Base-by-base conservation (phyloP, 495 filamentous ascomycete species). In the Aspergillus saccharolyticus region DNA sequence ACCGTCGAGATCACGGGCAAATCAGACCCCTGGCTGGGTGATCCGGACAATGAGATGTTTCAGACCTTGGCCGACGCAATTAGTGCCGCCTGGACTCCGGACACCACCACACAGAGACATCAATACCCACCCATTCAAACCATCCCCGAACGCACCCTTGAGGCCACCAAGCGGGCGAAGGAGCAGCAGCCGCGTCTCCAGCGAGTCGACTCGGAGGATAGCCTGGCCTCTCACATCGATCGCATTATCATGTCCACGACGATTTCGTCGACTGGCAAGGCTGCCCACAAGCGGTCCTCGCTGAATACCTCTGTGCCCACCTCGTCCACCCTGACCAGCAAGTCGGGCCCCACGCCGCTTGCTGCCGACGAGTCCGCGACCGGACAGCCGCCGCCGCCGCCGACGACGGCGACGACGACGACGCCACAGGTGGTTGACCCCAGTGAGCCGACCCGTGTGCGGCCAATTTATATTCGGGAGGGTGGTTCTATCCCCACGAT, bases 11-110 rank as follows among this genome's bases (percentile, higher is more conserved):
- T 97, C 59, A 90, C 94, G 46, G 91, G 96, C 59, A 87, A 90
- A 68, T 93, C 94, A 1, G 94, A 98, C 65, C 89, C 94, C 16
- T 98, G 94, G 94, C 83, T 98, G 0, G 94, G 94, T 2, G 91
- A 96, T 56, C 91, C 89, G 15, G 83, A 87, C 28, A 97, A 95
- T 59, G 83, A 92, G 62, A 90, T 96, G 61, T 98, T 96, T 65
- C 83, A 85, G 42, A 96, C 90, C 0, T 81, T 97, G 1, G 90
- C 96, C 61, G 80, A 87, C 56, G 95, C 93, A 0, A 85, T 97
- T 48, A 85, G 90, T 70, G 78, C 85, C 20, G 93, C 87, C 0
- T 98, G 94, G 94, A 69, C 67, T 22, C 63, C 65, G 7, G 58
- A 66, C 52, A 52, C 68, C 48, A 54, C 71, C 42, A 55, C 30